Evolutionary conservation across 208 protist genomes (phyloP).

Genomic region (Leishmania lainsoni): DNA sequence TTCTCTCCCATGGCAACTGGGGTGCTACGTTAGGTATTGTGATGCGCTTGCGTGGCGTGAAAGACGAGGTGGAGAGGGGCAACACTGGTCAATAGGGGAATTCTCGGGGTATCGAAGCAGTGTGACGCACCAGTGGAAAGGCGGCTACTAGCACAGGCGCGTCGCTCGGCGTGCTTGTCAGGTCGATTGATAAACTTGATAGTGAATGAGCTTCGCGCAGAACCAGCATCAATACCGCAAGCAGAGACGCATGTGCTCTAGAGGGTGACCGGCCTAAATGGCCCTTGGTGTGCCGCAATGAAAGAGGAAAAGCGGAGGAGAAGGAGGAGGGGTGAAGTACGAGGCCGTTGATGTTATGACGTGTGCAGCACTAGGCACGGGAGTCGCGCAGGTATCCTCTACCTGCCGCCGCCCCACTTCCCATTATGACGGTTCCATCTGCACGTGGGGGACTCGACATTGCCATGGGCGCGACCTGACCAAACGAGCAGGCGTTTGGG

Average conservation of each 20-base stretch:
- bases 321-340: background rate
- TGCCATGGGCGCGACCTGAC: background rate
- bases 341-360: background rate
- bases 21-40: background rate
- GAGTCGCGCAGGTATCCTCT: background rate
- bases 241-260: background rate
- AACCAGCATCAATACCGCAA: background rate
- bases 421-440: background rate
- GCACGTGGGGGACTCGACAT: background rate
- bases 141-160: background rate
- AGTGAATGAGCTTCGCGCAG: background rate
- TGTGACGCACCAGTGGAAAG: background rate
- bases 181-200: background rate
- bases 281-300: background rate
- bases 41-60: background rate
- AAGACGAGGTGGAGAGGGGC: no score
- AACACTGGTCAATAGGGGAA: background rate
- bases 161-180: background rate
- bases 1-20: conserved; percentile 47
- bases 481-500: background rate
- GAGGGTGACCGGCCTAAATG: background rate
- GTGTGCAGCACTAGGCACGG: background rate
- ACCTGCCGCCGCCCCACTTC: background rate
- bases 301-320: background rate
- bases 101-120: background rate